Base-by-base conservation (phyloP, 192 early-diverging fungal species). In the Backusella tuberculispora region DNA sequence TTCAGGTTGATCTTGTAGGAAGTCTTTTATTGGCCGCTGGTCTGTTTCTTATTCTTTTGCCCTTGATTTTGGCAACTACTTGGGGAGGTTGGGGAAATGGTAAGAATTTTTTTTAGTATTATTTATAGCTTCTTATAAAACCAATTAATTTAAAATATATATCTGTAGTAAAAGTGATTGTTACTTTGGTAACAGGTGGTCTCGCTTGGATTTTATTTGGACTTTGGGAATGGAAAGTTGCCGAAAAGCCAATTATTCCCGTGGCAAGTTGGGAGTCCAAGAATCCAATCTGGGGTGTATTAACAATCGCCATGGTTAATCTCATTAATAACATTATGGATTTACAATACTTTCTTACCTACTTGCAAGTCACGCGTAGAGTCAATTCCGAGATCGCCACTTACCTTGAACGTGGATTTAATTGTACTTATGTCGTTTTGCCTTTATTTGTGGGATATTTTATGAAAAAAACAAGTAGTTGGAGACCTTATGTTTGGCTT, bases 31-130 rank as follows among this genome's bases (percentile, higher is more conserved):
- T 76, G 6, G 53, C 42, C 46, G 68, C 50, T 34, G 68, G 63
- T 29, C 74, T 76, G 1, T 69, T 45, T 71, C 43, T 76, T 17
- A 63, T 76, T 69, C 34, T 76, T 8, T 56, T 76, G 41, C 74
- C 74, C 14, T 44, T 76, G 6, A 68, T 69, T 43, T 68, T 76
- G 6, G 74, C 68, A 44, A 47, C 43, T 14, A 34, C 67, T 21
- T 69, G 66, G 38, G 53, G 68, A 15, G 74, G 74, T 14, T 76
- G 74, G 74, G 4, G 21, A 14, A 70, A 45, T 70, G 53, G 68
- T 64, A 70, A 12, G 3, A 26, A 1, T 21, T 60, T 34, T 34
- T 34, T 34, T 34, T 34, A 34, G 29, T 34, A 34, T 34, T 34
- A 34, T 34, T 34, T 34, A 34, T 34, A 34, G 24, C n/a, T 9